Evolutionary conservation across 2,329 filamentous ascomycete species (phyloP).

Genomic region (Penicillium griseofulvum): DNA sequence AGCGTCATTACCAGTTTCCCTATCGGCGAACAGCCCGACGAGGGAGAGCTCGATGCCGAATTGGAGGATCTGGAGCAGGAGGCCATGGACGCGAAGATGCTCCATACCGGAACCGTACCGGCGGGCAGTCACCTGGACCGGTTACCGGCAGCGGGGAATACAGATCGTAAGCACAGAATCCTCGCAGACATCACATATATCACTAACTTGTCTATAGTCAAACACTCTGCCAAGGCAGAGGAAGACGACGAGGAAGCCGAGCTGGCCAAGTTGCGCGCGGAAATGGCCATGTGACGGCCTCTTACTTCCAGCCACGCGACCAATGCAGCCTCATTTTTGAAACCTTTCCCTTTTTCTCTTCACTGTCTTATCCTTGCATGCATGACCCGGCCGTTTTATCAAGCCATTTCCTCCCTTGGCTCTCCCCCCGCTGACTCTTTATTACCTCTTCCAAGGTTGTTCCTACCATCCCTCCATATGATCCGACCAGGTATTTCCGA

Average conservation of each 20-base stretch:
- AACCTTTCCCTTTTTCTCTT: constrained; percentile 1
- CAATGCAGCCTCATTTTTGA: constrained; percentile 8
- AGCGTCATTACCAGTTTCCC: constrained; percentile 73
- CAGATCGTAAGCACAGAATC: constrained; percentile 60
- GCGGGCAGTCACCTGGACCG: constrained; percentile 73
- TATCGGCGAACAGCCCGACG: constrained; percentile 71
- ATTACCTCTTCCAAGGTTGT: not conserved
- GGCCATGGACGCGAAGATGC: constrained; percentile 87
- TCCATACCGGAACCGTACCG: constrained; percentile 81
- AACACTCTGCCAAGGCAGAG: constrained; percentile 54
- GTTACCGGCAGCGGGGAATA: constrained; percentile 71
- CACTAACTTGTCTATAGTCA: constrained; percentile 33
- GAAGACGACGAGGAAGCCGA: constrained; percentile 97
- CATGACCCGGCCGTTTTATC: constrained; percentile 19
- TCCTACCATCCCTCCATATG: not conserved
- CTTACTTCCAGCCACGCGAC: constrained; percentile 4
- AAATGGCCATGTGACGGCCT: constrained; percentile 82
- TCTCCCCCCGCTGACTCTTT: not conserved
- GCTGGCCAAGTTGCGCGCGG: constrained; percentile 85
- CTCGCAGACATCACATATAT: not conserved
- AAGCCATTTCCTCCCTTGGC: constrained; percentile 13
- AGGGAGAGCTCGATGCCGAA: constrained; percentile 81
- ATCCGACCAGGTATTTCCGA: not conserved
- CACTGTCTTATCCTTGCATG: constrained; percentile 13
- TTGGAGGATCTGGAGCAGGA: constrained; percentile 87